phyloP scores from a whole-genome alignment of 2,329 filamentous ascomycete genomes.

The Thelonectria olida region DNA sequence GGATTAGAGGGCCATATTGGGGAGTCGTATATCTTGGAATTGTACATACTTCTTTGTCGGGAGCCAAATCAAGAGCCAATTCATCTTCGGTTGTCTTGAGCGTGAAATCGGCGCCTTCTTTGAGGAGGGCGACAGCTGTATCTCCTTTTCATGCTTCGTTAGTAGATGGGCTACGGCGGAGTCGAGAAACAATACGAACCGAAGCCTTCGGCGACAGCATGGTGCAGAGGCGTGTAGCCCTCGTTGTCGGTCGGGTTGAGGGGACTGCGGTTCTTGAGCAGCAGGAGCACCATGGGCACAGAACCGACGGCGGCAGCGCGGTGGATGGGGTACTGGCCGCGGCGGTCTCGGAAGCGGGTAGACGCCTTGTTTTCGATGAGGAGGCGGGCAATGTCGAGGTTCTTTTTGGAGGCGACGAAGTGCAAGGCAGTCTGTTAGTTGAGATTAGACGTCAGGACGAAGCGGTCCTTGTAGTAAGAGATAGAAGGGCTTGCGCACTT shows the following conservation, averaged over 20 bases:
- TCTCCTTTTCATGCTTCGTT: slow-evolving; percentile 62
- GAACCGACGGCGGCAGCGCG: slow-evolving; percentile 90
- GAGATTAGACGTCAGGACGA: background rate
- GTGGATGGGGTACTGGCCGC: slow-evolving; percentile 91
- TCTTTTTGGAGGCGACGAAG: slow-evolving; percentile 90
- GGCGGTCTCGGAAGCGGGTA: slow-evolving; percentile 81
- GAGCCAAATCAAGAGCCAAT: slow-evolving; percentile 82
- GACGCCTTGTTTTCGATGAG: slow-evolving; percentile 82
- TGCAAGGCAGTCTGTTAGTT: slow-evolving; percentile 84
- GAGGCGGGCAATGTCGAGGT: slow-evolving; percentile 81
- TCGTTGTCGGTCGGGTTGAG: slow-evolving; percentile 84
- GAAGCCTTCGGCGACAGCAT: slow-evolving; percentile 80
- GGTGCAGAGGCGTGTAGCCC: slow-evolving; percentile 90
- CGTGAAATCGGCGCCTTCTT: slow-evolving; percentile 82
- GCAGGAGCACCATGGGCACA: slow-evolving; percentile 82
- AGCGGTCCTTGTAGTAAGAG: background rate
- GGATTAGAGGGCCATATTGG: slow-evolving; percentile 3
- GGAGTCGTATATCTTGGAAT: slow-evolving; percentile 5
- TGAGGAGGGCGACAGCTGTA: slow-evolving; percentile 82
- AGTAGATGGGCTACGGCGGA: background rate
- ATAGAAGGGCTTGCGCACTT: slow-evolving; percentile 51
- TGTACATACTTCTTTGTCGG: slow-evolving; percentile 78
- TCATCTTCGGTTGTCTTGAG: slow-evolving; percentile 78
- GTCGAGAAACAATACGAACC: slow-evolving; percentile 54
- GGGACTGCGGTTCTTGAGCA: slow-evolving; percentile 81